Evolutionary conservation across 31 red algal species (phyloP).

Genomic region (Odonthalia washingtoniensis): DNA sequence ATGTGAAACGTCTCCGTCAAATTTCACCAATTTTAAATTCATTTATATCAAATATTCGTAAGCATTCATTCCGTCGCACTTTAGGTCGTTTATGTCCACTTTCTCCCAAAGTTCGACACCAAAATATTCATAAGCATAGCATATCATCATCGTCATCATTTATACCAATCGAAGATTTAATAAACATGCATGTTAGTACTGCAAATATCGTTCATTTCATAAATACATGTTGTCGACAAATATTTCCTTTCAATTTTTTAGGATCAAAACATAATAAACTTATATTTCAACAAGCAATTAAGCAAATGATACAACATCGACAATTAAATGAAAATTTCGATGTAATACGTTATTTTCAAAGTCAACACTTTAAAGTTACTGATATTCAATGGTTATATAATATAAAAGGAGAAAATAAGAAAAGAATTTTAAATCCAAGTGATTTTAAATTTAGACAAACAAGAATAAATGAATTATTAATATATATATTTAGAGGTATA

Average conservation of each 20-base stretch:
- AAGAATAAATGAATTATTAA: constrained; percentile 55
- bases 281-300: constrained; percentile 54
- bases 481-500: constrained; percentile 70
- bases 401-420: constrained; percentile 17
- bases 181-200: constrained; percentile 45
- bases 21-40: constrained; percentile 47
- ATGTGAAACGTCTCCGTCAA: constrained; percentile 12
- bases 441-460: constrained; percentile 58
- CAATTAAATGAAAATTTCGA: constrained; percentile 58
- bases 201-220: constrained; percentile 57
- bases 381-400: constrained; percentile 64
- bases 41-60: constrained; percentile 23
- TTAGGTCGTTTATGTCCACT: constrained; percentile 52
- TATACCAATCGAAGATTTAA: constrained; percentile 35
- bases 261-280: constrained; percentile 53
- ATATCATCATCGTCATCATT: too few relatives aligned
- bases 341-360: constrained; percentile 20
- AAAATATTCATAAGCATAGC: not conserved
- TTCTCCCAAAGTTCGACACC: not conserved
- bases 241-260: constrained; percentile 47
- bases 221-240: constrained; percentile 44
- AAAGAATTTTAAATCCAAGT: constrained; percentile 57
- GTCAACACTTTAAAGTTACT: constrained; percentile 42
- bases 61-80: constrained; percentile 45
- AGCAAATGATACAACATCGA: constrained; percentile 49